These are phyloP conservation scores for Ophiognomonia clavigignenti-juglandacearum DNA, from an alignment of 2,329 filamentous ascomycete genomes.

Conservation along the genomic window DNA sequence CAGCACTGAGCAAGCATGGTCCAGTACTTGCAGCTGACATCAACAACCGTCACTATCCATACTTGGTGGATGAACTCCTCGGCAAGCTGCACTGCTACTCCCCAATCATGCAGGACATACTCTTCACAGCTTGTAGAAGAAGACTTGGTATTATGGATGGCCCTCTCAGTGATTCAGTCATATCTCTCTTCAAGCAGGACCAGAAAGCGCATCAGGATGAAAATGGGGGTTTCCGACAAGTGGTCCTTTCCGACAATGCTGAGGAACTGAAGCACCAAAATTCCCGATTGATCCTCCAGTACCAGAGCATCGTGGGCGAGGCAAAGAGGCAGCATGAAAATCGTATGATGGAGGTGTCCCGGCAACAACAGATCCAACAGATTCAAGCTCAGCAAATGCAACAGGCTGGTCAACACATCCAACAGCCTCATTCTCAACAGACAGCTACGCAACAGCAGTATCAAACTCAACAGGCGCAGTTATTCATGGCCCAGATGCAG, in stretches of 20 bases:
- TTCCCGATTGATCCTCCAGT: conserved; percentile 13
- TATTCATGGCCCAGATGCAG: too few relatives aligned
- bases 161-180: conserved; percentile 18
- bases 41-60: conserved; percentile 22
- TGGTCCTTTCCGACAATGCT: not conserved
- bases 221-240: not conserved
- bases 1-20: conserved; percentile 38
- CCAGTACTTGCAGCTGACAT: conserved; percentile 29
- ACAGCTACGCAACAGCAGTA: not conserved
- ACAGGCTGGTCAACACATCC: not conserved
- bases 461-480: not conserved
- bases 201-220: conserved; percentile 17
- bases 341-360: too few relatives aligned
- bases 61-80: conserved; percentile 30
- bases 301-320: conserved; percentile 1
- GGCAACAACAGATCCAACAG: not conserved
- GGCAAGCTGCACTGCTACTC: conserved; percentile 25
- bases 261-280: conserved; percentile 18
- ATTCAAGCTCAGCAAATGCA: not conserved
- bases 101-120: conserved; percentile 22
- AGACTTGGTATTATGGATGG: conserved; percentile 21
- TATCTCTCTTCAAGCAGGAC: conserved; percentile 20
- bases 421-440: not conserved
- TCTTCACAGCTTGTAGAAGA: conserved; percentile 26
- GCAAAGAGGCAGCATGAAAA: not conserved